These are phyloP conservation scores for Lentinus polychrous DNA, from an alignment of 1,284 basidiomycete genomes.

Conservation along the genomic window DNA sequence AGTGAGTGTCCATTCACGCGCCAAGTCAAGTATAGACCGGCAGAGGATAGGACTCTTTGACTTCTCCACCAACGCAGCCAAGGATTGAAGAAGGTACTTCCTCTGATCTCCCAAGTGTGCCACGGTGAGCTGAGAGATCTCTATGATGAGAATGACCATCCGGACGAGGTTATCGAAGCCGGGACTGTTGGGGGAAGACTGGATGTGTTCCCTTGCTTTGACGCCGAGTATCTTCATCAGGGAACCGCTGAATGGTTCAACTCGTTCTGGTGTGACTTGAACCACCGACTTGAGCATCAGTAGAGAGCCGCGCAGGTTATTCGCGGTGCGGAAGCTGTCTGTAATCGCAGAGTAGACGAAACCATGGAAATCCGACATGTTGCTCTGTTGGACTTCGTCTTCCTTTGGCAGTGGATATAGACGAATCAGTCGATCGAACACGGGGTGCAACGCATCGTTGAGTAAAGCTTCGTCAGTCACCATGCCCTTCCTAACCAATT, in stretches of 20 bases:
- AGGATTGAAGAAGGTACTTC: slow-evolving; percentile 65
- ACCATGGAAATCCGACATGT: slow-evolving; percentile 72
- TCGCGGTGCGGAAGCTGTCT: slow-evolving; percentile 73
- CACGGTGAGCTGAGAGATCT: slow-evolving; percentile 64
- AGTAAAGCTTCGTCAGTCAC: slow-evolving; percentile 69
- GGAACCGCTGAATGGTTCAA: slow-evolving; percentile 74
- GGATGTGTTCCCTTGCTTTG: slow-evolving; percentile 84
- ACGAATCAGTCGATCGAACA: slow-evolving; percentile 84
- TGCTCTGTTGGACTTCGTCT: slow-evolving; percentile 59
- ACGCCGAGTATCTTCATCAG: slow-evolving; percentile 85
- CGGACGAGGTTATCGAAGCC: slow-evolving; percentile 56
- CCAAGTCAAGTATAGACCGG: slow-evolving; percentile 82
- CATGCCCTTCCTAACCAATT: slow-evolving; percentile 86
- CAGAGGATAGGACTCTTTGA: slow-evolving; percentile 83
- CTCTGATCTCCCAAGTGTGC: slow-evolving; percentile 66
- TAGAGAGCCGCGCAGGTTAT: slow-evolving; percentile 74
- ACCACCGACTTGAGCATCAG: slow-evolving; percentile 88
- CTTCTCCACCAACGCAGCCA: slow-evolving; percentile 86
- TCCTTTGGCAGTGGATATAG: slow-evolving; percentile 82
- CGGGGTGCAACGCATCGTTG: slow-evolving; percentile 75
- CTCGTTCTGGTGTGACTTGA: slow-evolving; percentile 77
- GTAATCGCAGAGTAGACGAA: slow-evolving; percentile 74
- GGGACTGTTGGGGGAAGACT: slow-evolving; percentile 39
- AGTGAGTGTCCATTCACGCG: slow-evolving; percentile 85
- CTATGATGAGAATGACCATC: slow-evolving; percentile 59